A percentile compares a stretch with the other conserved stretches of the same genome.
phyloP scores from a whole-genome alignment of 2,329 filamentous ascomycete species.

The Apiospora malaysiana region DNA sequence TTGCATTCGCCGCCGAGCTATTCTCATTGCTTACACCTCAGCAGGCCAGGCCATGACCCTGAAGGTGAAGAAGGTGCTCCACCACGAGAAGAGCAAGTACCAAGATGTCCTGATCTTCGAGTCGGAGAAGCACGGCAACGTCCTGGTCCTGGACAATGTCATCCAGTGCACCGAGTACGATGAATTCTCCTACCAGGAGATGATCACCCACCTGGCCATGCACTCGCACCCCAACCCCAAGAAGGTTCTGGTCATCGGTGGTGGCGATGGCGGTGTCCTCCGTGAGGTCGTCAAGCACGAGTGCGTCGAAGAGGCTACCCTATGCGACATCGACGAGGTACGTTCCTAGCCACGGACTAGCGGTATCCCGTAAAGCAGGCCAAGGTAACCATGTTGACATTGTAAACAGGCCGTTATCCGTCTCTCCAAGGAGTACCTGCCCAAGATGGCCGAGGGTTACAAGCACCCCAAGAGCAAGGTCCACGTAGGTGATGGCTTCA shows the following conservation, averaged over 20 bases:
- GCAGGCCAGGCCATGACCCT: conserved; percentile 96
- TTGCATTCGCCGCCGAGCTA: conserved; percentile 2
- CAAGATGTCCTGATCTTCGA: conserved; percentile 99
- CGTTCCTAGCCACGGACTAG: conserved; percentile 43
- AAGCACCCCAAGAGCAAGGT: conserved; percentile 91
- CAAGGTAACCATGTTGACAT: conserved; percentile 6
- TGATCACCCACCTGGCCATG: conserved; percentile 99
- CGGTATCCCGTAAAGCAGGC: not conserved
- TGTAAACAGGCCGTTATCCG: conserved; percentile 83
- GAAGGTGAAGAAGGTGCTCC: conserved; percentile 95
- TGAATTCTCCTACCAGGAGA: conserved; percentile 99
- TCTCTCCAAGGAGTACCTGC: conserved; percentile 97
- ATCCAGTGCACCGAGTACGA: conserved; percentile 99
- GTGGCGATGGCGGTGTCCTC: conserved; percentile 95
- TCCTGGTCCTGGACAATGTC: conserved; percentile 97
- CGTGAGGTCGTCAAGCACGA: conserved; percentile 99
- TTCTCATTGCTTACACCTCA: conserved; percentile 25
- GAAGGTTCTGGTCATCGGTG: conserved; percentile 97
- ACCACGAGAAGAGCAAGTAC: conserved; percentile 99
- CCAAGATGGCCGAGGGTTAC: conserved; percentile 91
- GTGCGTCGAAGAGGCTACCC: conserved; percentile 90
- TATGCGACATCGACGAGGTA: conserved; percentile 98
- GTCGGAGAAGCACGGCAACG: conserved; percentile 94
- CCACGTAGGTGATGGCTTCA: conserved; percentile 96
- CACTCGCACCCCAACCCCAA: conserved; percentile 98